Evolutionary conservation across 441 rosid genomes (phyloP).

Genomic region (Croton laevigatus): DNA sequence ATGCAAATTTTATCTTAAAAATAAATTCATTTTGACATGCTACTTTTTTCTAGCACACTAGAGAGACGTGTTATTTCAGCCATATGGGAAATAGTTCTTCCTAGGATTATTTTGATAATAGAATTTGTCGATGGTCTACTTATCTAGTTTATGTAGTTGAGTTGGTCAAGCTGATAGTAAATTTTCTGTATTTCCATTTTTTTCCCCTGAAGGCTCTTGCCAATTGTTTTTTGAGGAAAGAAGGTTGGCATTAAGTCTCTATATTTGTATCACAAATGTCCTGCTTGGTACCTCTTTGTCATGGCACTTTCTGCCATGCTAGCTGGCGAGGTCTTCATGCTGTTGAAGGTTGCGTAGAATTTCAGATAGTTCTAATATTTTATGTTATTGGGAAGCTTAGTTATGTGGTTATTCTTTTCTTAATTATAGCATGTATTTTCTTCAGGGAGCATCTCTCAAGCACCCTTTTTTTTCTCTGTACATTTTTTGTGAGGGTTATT

Average conservation of each 20-base stretch:
- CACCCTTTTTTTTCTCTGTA: conserved; percentile 91
- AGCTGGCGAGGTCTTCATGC: conserved; percentile 54
- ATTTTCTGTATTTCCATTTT: too few species aligned
- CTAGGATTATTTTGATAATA: too few species aligned
- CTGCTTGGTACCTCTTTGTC: conserved; percentile 85
- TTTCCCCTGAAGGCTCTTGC: too few species aligned
- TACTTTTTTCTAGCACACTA: too few species aligned
- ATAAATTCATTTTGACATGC: too few species aligned
- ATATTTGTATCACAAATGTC: conserved; percentile 75
- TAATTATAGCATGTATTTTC: conserved; percentile 12
- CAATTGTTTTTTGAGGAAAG: too few species aligned
- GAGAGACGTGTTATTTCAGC: too few species aligned
- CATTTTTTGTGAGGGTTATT: conserved; percentile 68
- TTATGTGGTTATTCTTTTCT: background rate
- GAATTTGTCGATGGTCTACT: too few species aligned
- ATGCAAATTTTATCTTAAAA: too few species aligned
- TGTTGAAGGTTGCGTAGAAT: conserved; percentile 1
- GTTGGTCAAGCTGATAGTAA: too few species aligned
- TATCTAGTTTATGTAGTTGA: too few species aligned
- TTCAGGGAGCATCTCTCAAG: conserved; percentile 92
- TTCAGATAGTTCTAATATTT: background rate
- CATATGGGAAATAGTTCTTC: too few species aligned
- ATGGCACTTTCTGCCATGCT: conserved; percentile 93
- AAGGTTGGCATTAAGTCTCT: conserved; percentile 64
- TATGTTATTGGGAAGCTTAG: background rate